Base-by-base conservation (phyloP, 257 asterid genomes). In the Solanum pinnatisectum region DNA sequence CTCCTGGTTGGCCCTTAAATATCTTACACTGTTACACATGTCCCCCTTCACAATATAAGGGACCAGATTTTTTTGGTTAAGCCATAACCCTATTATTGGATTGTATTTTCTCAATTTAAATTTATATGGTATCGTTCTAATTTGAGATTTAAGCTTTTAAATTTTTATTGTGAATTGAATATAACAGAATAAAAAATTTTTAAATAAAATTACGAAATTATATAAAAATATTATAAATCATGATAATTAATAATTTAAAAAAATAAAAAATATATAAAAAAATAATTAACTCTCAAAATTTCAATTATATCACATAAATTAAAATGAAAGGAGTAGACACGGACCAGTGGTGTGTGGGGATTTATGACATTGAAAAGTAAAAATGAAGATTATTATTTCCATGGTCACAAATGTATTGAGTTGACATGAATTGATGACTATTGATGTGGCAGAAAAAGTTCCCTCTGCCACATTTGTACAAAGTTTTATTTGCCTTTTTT, bases 201-300 rank as follows among this genome's bases (percentile, higher is more conserved):
- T 5, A 14, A 6, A 8, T 52, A 6, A 16, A 52, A 2, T 52
- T 49, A 49, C 5, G 20, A 49, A 15, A 15, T 49, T 49, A 15
- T 49, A 49, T 15, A 49, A 15, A 49, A 49, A 0, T 49, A 49
- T 5, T 46, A 40, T 40, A 2, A 46, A 46, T 46, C 0, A 2
- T 0, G 0, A 16, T 52, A 16, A 52, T 52, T 52, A 52, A 16
- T 52, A 52, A 6, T 16, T 16, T 2, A 0, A 2, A 49, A 49
- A 46, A 46, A 46, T 11, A 0, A 42, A 40, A 40, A 9, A 36
- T 36, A 40, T 9, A 40, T 40, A 10, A 42, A 44, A 12, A 46
- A 13, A 46, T 0, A 56, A 18, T 0, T 6, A 0, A 56, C 2
- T 18, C 10, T 18, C 22, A 2, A 56, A 18, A 20, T 59, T 59